These are phyloP conservation scores for Polysphondylium violaceum DNA, from an alignment of 78 protist genomes.

Conservation along the genomic window DNA sequence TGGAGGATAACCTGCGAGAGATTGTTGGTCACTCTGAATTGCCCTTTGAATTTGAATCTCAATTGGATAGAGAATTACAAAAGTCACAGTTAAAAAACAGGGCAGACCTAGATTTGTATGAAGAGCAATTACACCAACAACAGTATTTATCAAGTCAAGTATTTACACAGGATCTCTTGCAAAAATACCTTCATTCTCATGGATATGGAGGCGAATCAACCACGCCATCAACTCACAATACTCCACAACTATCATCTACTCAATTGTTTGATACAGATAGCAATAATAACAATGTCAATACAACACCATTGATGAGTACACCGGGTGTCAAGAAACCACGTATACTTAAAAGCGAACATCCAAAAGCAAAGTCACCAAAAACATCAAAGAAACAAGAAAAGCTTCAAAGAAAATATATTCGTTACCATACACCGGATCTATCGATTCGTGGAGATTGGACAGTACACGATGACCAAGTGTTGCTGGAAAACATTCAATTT, in stretches of 20 bases:
- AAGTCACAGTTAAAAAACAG: no score
- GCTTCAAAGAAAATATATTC: constrained; percentile 11
- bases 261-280: not conserved
- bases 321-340: constrained; percentile 3
- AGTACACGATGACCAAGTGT: constrained; percentile 12
- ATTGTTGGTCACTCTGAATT: not conserved
- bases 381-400: constrained; percentile 45
- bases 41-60: constrained; percentile 6
- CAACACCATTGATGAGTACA: not conserved
- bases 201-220: not conserved
- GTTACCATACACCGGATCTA: constrained; percentile 26
- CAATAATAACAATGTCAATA: not conserved
- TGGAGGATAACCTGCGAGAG: not conserved
- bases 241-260: not conserved
- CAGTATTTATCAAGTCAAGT: not conserved
- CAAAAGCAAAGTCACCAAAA: constrained; percentile 7
- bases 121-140: not conserved
- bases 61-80: not conserved
- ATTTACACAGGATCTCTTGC: not conserved
- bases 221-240: not conserved
- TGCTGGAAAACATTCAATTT: constrained; percentile 25
- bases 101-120: not conserved
- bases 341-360: constrained; percentile 27
- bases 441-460: constrained; percentile 62
- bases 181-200: not conserved